Evolutionary conservation across 2,329 filamentous ascomycete genomes (phyloP).

Genomic region (Ophiocordyceps camponoti-floridani): DNA sequence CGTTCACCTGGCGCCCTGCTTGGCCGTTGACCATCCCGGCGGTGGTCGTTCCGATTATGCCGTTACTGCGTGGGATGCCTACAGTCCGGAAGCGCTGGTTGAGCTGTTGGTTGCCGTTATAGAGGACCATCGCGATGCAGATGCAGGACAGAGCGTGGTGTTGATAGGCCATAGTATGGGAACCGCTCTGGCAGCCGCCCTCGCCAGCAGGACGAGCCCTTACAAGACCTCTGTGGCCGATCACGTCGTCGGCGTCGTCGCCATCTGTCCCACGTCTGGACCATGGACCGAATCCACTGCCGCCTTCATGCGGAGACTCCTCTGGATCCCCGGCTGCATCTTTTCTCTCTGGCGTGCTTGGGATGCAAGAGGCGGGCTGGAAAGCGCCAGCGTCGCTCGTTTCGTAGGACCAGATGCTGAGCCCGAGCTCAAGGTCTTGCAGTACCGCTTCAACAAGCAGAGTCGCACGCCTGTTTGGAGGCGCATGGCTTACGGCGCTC

Average conservation of each 20-base stretch:
- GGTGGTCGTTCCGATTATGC: slow-evolving; percentile 67
- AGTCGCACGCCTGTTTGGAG: slow-evolving; percentile 70
- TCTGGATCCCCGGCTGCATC: slow-evolving; percentile 51
- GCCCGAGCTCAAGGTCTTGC: slow-evolving; percentile 44
- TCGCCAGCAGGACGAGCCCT: slow-evolving; percentile 32
- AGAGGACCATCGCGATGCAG: slow-evolving; percentile 49
- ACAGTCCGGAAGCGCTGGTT: slow-evolving; percentile 56
- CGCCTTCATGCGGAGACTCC: slow-evolving; percentile 31
- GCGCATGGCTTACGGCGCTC: slow-evolving; percentile 56
- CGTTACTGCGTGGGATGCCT: slow-evolving; percentile 57
- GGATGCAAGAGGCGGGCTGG: slow-evolving; percentile 61
- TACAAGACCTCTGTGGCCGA: slow-evolving; percentile 34
- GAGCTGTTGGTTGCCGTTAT: slow-evolving; percentile 63
- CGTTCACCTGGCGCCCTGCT: slow-evolving; percentile 64
- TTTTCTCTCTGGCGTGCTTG: slow-evolving; percentile 63
- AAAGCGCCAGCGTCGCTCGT: slow-evolving; percentile 62
- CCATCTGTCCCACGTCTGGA: slow-evolving; percentile 60
- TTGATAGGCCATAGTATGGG: slow-evolving; percentile 85
- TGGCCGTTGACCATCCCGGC: slow-evolving; percentile 74
- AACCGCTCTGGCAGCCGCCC: slow-evolving; percentile 54
- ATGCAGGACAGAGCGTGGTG: slow-evolving; percentile 51
- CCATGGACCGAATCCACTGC: slow-evolving; percentile 33
- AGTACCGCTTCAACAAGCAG: slow-evolving; percentile 63
- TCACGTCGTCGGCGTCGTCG: slow-evolving; percentile 58
- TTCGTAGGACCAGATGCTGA: slow-evolving; percentile 57